Base-by-base conservation (phyloP, 331 rosid genomes). In the Cucumis variabilis region DNA sequence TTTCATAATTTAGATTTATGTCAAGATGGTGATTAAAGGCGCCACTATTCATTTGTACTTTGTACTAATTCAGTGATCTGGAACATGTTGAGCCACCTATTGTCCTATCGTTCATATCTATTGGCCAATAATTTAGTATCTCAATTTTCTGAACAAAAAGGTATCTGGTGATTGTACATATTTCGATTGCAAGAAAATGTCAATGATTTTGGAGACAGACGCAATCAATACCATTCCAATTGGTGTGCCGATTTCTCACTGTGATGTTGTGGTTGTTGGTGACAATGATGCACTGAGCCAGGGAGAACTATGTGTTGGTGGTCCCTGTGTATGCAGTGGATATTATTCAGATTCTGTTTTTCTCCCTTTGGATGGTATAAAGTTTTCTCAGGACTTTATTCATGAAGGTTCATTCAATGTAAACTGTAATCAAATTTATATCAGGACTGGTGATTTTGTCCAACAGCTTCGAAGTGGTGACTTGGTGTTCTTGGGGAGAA, bases 91-190 rank as follows among this genome's bases (percentile, higher is more conserved):
- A 24, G 70, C 69, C 5, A 55, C 25, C 72, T 83, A 17, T 66
- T 65, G 4, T 15, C 19, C 82, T 30, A 50, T 19, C 25, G 28
- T 25, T 88, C 84, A 72, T 89, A 86, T n/a, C 85, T 65, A 37
- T 67, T 89, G 82, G 48, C 9, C 19, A 80, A 89, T 92, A 62
- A 66, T 11, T 19, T 73, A 73, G 87, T 84, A 41, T 58, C 24
- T 86, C 80, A 86, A 48, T 86, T 84, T 85, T 86, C 84, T 71
- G 44, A 87, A 88, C 63, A 82, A 48, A 77, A 77, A 96, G 99
- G 98, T 96, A 23, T 92, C 99, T 17, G 99, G 99, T 63, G 99
- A 96, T 90, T 96, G 98, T 88, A 95, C 95, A 69, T 96, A 94
- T 93, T 96, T 96, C 93, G 98, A 96, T 90, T 96, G 99, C 97